Evolutionary conservation across 2,329 filamentous ascomycete species (phyloP), one percentile per base, ranked within the genome.

Genomic region (Calonectria pseudoreteaudii): DNA sequence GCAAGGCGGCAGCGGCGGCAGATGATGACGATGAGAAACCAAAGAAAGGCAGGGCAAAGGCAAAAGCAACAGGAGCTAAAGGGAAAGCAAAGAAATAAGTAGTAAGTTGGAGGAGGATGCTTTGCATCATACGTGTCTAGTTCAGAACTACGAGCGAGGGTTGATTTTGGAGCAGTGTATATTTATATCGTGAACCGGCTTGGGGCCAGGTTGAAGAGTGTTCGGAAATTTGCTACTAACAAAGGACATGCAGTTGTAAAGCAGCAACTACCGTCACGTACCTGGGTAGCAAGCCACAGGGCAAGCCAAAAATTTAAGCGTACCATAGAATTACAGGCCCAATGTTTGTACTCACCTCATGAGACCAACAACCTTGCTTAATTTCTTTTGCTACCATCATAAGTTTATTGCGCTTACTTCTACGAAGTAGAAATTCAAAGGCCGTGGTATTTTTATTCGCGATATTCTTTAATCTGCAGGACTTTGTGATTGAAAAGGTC

Each of bases 11-110:
- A 36, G 84, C 83, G 53, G 85, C 86, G 16, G 87, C 87, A n/a
- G 89, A 85, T 23, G 88, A 87, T 26, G 88, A 88, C 0, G 88
- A 86, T 14, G 77, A 90, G 13, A 88, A 87, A 70, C 90, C 90
- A 77, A 86, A 89, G 77, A 91, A 90, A 81, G 86, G 82, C 14
- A 83, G 84, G 64, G 81, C 81, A 20, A 88, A 86, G 77, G 83
- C 81, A 26, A 88, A 88, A 76, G 81, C 81, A 9, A 74, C 82
- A 3, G 82, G 81, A 60, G 79, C 81, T 3, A 91, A 88, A 76
- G 86, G 84, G 2, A 91, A 90, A 82, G 87, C 81, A 2, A 91
- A 89, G 83, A 85, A 84, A 71, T 85, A 65, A 36, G 11, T 36
- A 34, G 31, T 28, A 4, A 11, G 23, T 26, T n/a, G n/a, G 6